Percentiles rank a stretch among this genome's conserved stretches.
These are phyloP conservation scores for Globisporangium echinulatum DNA, from an alignment of 352 stramenopile species.

Conservation along the genomic window DNA sequence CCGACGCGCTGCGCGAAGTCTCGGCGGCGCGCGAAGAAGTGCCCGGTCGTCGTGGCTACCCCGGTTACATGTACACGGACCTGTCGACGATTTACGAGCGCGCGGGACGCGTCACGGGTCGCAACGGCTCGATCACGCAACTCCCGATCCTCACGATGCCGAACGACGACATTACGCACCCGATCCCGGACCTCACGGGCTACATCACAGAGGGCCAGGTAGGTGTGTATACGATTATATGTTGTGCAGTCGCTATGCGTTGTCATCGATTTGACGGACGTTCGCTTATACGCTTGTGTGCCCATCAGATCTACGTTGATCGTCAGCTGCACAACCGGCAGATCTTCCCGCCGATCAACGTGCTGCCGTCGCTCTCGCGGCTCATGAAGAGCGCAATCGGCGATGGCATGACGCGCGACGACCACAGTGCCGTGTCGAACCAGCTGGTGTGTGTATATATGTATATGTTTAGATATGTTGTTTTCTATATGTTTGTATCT, in stretches of 20 bases:
- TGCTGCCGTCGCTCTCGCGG: slow-evolving; percentile 97
- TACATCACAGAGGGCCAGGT: slow-evolving; percentile 99
- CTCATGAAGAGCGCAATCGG: slow-evolving; percentile 99
- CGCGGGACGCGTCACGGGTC: slow-evolving; percentile 94
- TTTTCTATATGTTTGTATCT: background rate
- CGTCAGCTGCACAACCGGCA: slow-evolving; percentile 97
- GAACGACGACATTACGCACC: slow-evolving; percentile 99
- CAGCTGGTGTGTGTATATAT: slow-evolving; percentile 84
- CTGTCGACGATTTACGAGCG: slow-evolving; percentile 98
- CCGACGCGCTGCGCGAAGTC: slow-evolving; percentile 95
- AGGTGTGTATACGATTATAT: background rate
- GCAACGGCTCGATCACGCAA: slow-evolving; percentile 99
- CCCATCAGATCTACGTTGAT: slow-evolving; percentile 94
- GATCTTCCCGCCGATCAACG: slow-evolving; percentile 99
- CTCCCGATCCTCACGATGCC: slow-evolving; percentile 99
- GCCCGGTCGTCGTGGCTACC: slow-evolving; percentile 97
- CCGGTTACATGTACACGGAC: slow-evolving; percentile 99
- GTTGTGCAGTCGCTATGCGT: background rate
- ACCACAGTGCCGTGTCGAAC: slow-evolving; percentile 98
- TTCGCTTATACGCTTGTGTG: slow-evolving; percentile 3
- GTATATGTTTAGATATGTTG: too few species aligned
- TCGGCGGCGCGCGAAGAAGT: slow-evolving; percentile 94
- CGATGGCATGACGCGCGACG: slow-evolving; percentile 98
- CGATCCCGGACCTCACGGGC: slow-evolving; percentile 99
- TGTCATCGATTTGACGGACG: background rate